Evolutionary conservation across 2,329 filamentous ascomycete species (phyloP).

Genomic region (Nectriaceae sp.): DNA sequence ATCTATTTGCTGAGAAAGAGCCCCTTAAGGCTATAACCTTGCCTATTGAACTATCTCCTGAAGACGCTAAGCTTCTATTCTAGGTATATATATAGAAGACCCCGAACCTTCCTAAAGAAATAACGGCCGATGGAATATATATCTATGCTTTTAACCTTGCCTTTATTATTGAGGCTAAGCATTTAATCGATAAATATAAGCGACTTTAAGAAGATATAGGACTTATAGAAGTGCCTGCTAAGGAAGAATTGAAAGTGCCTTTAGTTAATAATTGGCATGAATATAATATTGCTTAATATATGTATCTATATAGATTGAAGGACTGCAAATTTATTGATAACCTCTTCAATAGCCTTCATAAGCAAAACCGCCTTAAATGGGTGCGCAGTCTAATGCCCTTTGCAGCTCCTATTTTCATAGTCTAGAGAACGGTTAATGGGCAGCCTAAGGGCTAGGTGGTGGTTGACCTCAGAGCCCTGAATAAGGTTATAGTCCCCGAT

Average conservation of each 20-base stretch:
- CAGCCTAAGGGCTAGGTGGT: not conserved
- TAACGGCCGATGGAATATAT: not conserved
- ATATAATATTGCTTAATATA: not conserved
- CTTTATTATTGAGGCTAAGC: not conserved
- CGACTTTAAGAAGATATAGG: not conserved
- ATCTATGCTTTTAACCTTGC: not conserved
- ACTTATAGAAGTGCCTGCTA: not conserved
- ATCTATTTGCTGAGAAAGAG: too few species aligned
- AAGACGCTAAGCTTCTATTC: not conserved
- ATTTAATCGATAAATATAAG: not conserved
- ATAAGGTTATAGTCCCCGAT: not conserved
- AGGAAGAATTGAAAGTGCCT: not conserved
- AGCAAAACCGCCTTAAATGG: not conserved
- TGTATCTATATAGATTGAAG: not conserved
- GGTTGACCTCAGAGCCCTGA: not conserved
- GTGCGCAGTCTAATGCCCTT: not conserved
- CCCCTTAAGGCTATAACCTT: too few species aligned
- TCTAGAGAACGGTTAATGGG: slow-evolving; percentile 2
- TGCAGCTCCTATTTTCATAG: not conserved
- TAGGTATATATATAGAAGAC: not conserved
- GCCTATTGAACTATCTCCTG: too few species aligned
- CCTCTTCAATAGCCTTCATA: not conserved
- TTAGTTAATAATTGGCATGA: not conserved
- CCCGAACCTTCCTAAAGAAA: not conserved
- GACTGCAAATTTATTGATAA: not conserved